Evolutionary conservation across 768 basidiomycete species (phyloP).

Genomic region (Kockovaella imperatae): DNA sequence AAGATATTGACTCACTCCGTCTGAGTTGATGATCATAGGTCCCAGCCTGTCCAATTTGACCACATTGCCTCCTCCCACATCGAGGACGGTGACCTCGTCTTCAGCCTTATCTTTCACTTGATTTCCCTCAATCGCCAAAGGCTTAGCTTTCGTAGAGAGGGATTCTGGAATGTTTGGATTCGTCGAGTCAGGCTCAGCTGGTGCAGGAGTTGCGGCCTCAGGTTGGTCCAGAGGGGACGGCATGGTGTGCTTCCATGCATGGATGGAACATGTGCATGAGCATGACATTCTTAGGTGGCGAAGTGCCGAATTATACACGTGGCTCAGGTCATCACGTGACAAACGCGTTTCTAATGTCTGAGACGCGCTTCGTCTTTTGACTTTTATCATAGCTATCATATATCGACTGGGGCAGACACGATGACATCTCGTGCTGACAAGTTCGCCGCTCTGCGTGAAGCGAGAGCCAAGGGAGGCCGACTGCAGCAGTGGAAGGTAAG

Average conservation of each 20-base stretch:
- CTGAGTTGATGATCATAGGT: slow-evolving; percentile 61
- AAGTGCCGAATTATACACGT: too few relatives aligned
- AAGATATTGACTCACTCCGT: slow-evolving; percentile 51
- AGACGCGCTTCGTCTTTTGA: too few relatives aligned
- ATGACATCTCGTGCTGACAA: too few relatives aligned
- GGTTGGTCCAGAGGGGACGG: slow-evolving; percentile 19
- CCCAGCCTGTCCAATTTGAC: slow-evolving; percentile 57
- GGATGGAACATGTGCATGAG: too few relatives aligned
- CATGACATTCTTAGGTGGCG: too few relatives aligned
- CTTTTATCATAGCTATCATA: too few relatives aligned
- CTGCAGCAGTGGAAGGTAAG: slow-evolving; percentile 44
- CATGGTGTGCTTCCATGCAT: too few relatives aligned
- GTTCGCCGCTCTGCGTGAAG: slow-evolving; percentile 45
- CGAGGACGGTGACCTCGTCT: slow-evolving; percentile 19
- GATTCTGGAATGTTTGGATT: background rate
- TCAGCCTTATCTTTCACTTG: slow-evolving; percentile 3
- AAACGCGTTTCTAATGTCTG: too few relatives aligned
- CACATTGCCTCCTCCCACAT: slow-evolving; percentile 37
- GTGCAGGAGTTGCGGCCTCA: slow-evolving; percentile 3
- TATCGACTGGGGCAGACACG: too few relatives aligned
- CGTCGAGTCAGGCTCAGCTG: background rate
- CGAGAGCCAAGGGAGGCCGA: slow-evolving; percentile 43
- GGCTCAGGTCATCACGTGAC: too few relatives aligned
- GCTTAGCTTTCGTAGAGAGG: background rate
- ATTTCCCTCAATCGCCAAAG: background rate